Percentiles rank a stretch among this genome's conserved stretches.
These are phyloP conservation scores for Hydrangea macrophylla DNA, from an alignment of 148 eudicot genomes.

Conservation along the genomic window DNA sequence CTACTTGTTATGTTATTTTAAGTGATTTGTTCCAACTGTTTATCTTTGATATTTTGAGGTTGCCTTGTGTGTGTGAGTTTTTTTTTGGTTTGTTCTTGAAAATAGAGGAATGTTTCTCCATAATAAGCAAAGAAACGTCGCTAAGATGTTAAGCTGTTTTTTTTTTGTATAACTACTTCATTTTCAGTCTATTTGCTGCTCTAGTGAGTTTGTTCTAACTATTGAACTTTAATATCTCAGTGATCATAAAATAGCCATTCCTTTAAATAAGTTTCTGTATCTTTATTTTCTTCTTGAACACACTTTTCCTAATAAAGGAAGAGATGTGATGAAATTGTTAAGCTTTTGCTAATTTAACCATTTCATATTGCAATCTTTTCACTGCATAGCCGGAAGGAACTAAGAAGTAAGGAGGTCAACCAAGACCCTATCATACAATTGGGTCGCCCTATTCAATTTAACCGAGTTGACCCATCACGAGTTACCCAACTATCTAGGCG, in stretches of 20 bases:
- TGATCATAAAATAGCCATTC: neutral
- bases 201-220: too few relatives aligned
- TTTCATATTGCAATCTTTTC: constrained; percentile 10
- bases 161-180: too few relatives aligned
- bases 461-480: constrained; percentile 60
- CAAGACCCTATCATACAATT: constrained; percentile 26
- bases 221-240: neutral
- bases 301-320: neutral
- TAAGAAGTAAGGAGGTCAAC: constrained; percentile 42
- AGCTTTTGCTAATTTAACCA: constrained; percentile 6
- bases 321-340: neutral
- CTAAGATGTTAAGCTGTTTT: too few relatives aligned
- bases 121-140: too few relatives aligned
- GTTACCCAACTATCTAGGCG: constrained; percentile 73
- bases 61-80: too few relatives aligned
- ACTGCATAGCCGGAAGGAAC: constrained; percentile 56
- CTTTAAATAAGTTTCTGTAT: neutral
- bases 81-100: too few relatives aligned
- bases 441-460: constrained; percentile 24
- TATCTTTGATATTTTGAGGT: too few relatives aligned
- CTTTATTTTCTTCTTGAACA: neutral
- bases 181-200: neutral
- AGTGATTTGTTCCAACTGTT: too few relatives aligned
- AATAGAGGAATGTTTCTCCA: too few relatives aligned
- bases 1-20: neutral